Evolutionary conservation across 164 flowering plant genomes (phyloP).

Genomic region (Stephania yunnanensis): DNA sequence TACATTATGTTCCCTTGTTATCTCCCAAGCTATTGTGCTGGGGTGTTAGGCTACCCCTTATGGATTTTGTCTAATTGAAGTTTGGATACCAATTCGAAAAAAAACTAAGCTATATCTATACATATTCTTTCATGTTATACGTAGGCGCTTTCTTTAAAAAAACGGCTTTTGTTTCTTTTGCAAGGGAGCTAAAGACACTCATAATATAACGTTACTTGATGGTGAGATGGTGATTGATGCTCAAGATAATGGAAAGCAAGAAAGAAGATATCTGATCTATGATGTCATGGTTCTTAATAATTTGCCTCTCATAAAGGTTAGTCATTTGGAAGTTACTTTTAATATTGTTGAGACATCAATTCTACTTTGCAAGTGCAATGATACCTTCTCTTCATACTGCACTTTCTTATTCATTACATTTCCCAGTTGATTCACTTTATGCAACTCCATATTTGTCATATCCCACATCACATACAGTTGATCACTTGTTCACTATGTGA

Average conservation of each 20-base stretch:
- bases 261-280: slow-evolving; percentile 92
- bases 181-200: slow-evolving; percentile 57
- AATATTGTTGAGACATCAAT: background rate
- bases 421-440: background rate
- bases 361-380: background rate
- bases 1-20: too few relatives aligned
- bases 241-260: slow-evolving; percentile 60
- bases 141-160: background rate
- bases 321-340: slow-evolving; percentile 12
- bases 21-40: too few relatives aligned
- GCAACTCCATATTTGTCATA: background rate
- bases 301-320: slow-evolving; percentile 67
- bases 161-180: slow-evolving; percentile 15
- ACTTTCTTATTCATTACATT: background rate
- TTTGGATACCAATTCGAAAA: too few relatives aligned
- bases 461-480: background rate
- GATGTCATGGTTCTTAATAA: slow-evolving; percentile 78
- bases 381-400: background rate
- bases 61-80: too few relatives aligned
- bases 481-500: background rate
- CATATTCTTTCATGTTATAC: background rate
- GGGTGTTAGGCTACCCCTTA: too few relatives aligned
- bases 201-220: slow-evolving; percentile 86
- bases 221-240: slow-evolving; percentile 99
- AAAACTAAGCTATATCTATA: too few relatives aligned